Evolutionary conservation across 2,329 filamentous ascomycete genomes (phyloP).

Genomic region (Arthrobotrys sphaeroides): DNA sequence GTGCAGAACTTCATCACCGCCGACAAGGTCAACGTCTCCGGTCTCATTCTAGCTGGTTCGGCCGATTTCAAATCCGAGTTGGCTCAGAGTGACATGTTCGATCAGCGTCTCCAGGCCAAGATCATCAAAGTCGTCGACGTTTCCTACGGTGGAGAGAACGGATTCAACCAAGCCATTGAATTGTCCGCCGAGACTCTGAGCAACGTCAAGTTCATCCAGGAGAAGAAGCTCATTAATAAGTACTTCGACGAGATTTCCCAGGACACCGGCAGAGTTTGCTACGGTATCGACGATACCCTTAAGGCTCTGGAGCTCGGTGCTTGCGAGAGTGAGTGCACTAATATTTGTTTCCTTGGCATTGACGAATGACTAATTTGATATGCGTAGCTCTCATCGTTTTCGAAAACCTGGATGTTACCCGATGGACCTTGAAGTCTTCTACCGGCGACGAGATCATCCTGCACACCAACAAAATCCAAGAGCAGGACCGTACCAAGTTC

Average conservation of each 20-base stretch:
- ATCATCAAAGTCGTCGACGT: slow-evolving; percentile 99
- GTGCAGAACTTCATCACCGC: slow-evolving; percentile 99
- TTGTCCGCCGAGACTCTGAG: slow-evolving; percentile 91
- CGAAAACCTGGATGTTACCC: slow-evolving; percentile 94
- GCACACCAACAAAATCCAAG: slow-evolving; percentile 88
- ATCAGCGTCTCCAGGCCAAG: slow-evolving; percentile 87
- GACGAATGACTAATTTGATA: background rate
- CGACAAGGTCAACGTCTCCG: slow-evolving; percentile 98
- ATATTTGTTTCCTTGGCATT: too few species aligned
- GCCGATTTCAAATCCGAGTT: slow-evolving; percentile 99
- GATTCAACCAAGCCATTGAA: slow-evolving; percentile 99
- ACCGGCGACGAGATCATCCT: slow-evolving; percentile 77
- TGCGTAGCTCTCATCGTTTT: slow-evolving; percentile 80
- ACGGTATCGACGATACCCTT: slow-evolving; percentile 95
- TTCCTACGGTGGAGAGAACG: slow-evolving; percentile 98
- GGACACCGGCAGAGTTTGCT: slow-evolving; percentile 95
- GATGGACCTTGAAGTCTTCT: slow-evolving; percentile 86
- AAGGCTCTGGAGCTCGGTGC: slow-evolving; percentile 96
- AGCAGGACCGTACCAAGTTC: slow-evolving; percentile 82
- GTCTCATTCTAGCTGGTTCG: slow-evolving; percentile 92
- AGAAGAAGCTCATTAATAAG: slow-evolving; percentile 99
- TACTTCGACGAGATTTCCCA: slow-evolving; percentile 99
- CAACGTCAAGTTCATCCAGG: slow-evolving; percentile 99
- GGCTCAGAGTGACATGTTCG: slow-evolving; percentile 97
- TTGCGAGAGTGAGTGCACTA: slow-evolving; percentile 71